Conservation (phyloP, 768 basidiomycete species). For the Naganishia kalamii region DNA sequence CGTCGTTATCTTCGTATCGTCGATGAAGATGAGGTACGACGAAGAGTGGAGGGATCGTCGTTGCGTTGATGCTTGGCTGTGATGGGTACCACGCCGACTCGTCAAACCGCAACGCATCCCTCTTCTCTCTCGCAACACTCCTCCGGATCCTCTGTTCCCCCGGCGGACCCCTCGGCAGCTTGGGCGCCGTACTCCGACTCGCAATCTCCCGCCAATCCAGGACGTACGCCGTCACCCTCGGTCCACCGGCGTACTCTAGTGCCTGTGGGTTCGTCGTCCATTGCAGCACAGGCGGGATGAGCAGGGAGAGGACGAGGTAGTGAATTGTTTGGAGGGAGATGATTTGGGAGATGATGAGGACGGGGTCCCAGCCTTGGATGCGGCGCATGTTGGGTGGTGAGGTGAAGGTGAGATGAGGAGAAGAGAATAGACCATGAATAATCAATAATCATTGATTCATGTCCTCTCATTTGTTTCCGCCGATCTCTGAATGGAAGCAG, state of each 20-base stretch:
- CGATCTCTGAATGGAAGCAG: too few relatives aligned
- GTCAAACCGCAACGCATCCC: too few relatives aligned
- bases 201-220: conserved; percentile 99
- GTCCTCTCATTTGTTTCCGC: too few relatives aligned
- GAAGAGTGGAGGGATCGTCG: background rate
- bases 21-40: background rate
- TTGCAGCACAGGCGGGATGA: conserved; percentile 71
- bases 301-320: conserved; percentile 77
- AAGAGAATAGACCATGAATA: background rate
- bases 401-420: background rate
- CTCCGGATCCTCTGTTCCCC: background rate
- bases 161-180: conserved; percentile 13
- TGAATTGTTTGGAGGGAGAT: conserved; percentile 87
- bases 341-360: conserved; percentile 87
- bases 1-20: conserved; percentile 1
- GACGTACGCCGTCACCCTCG: conserved; percentile 49
- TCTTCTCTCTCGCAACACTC: background rate
- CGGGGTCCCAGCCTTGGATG: conserved; percentile 74
- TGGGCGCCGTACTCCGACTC: conserved; percentile 60
- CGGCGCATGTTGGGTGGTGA: conserved; percentile 25
- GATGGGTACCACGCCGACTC: too few relatives aligned
- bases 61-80: background rate
- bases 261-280: conserved; percentile 55
- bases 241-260: conserved; percentile 41
- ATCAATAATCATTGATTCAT: too few relatives aligned